Evolutionary conservation across 1,284 basidiomycete genomes (phyloP), one percentile per base, ranked within the genome.

Genomic region (Ceratobasidium sp.): DNA sequence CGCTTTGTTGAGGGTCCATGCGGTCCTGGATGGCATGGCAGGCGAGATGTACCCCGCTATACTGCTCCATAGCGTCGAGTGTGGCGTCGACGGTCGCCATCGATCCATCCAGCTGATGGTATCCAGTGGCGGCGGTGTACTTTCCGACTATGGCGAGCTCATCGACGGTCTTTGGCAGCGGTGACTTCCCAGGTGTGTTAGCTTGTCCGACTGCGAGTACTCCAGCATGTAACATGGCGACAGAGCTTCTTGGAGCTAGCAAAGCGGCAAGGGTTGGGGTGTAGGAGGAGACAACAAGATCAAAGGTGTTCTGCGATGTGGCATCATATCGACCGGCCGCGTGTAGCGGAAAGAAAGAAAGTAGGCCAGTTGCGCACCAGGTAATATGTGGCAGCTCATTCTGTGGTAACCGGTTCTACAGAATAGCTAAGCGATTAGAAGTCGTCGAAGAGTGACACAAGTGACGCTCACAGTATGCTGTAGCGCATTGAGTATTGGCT

Each of bases 321-420:
- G 6, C 3, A 20, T 44, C 33, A 20, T 71, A 71, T 4, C 23
- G 5, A 1, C 55, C 53, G n/a, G 69, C 69, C 12, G 69, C 69
- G 26, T 71, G 69, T 5, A 71, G 33, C 1, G 69, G 69, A 10
- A 71, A 20, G 23, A 42, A 71, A 12, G 69, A 71, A 13, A 71
- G 69, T 9, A 23, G 28, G 9, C 69, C 69, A 15, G 69, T 71
- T n/a, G 53, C 58, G 53, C 69, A 71, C 69, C 69, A 71, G 5
- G 40, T 58, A 0, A 71, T 56, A 28, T 71, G 69, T 12, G 69
- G 69, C 3, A 71, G 55, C 33, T 71, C 49, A 4, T 56, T 20
- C 2, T 10, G 6, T n/a, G 69, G 33, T 9, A 58, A 26, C 4
- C 9, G n/a, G 12, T 60, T n/a, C 69, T 71, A 12, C 1, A 28